A percentile compares a stretch with the other conserved stretches of the same genome.
Conservation (phyloP, 2,329 filamentous ascomycete genomes). For the Fusarium piperis region DNA sequence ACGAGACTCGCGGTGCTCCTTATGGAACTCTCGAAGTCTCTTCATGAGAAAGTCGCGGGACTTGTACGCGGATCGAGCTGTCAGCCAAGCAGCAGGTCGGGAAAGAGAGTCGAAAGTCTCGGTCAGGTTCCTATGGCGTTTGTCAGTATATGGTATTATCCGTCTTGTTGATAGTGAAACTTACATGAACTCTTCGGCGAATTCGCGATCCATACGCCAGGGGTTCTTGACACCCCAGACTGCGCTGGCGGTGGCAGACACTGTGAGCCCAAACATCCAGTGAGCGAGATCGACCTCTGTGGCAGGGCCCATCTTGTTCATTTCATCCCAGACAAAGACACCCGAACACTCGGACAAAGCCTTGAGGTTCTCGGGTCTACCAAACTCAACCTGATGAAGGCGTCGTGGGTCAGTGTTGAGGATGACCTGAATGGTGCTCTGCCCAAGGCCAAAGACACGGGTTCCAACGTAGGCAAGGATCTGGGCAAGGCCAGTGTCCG, state of each 20-base stretch:
- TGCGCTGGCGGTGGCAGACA: slow-evolving; percentile 45
- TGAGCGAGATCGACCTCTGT: slow-evolving; percentile 38
- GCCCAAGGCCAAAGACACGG: slow-evolving; percentile 40
- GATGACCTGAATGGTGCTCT: slow-evolving; percentile 36
- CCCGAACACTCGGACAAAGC: slow-evolving; percentile 37
- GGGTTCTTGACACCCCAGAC: slow-evolving; percentile 46
- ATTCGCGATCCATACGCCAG: slow-evolving; percentile 45
- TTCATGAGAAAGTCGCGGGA: slow-evolving; percentile 40
- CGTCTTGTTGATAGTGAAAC: neutral
- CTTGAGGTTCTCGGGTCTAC: slow-evolving; percentile 32
- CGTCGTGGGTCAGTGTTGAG: slow-evolving; percentile 42
- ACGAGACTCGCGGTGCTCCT: slow-evolving; percentile 36
- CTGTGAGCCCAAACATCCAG: slow-evolving; percentile 44
- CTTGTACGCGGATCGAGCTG: slow-evolving; percentile 40
- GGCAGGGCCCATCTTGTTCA: slow-evolving; percentile 29
- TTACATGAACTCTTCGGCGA: slow-evolving; percentile 45
- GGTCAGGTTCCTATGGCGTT: slow-evolving; percentile 36
- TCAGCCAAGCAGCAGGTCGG: slow-evolving; percentile 39
- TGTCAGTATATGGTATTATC: slow-evolving; percentile 5
- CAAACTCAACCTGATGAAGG: slow-evolving; percentile 42
- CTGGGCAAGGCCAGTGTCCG: slow-evolving; percentile 44
- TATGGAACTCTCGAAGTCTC: slow-evolving; percentile 40
- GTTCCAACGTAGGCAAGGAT: slow-evolving; percentile 44
- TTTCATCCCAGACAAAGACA: slow-evolving; percentile 29
- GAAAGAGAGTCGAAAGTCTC: slow-evolving; percentile 44